Conservation (phyloP, 106 monocot species). For the Apostasia shenzhenica region DNA sequence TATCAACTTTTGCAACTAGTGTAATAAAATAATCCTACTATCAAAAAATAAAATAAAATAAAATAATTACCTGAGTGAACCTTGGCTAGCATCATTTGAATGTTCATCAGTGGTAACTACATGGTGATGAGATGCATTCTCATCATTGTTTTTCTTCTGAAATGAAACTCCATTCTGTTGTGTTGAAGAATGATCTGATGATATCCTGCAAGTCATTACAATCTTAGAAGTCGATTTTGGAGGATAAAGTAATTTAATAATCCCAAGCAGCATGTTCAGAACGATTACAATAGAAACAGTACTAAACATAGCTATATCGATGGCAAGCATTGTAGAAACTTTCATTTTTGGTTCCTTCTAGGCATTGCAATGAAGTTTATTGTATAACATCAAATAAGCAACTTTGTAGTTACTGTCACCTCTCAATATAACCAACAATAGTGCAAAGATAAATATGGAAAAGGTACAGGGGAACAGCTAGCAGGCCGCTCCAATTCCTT, state of each 20-base stretch:
- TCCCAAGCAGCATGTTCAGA: background rate
- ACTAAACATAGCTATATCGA: background rate
- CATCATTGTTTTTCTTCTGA: conserved; percentile 28
- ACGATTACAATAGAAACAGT: background rate
- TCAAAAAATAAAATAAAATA: background rate
- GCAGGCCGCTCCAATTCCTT: background rate
- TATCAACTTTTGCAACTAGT: background rate
- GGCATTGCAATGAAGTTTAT: too few relatives aligned
- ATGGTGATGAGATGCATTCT: conserved; percentile 22
- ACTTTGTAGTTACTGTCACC: too few relatives aligned
- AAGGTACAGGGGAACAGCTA: too few relatives aligned
- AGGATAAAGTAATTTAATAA: too few relatives aligned
- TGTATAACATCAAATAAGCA: too few relatives aligned
- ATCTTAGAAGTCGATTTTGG: background rate
- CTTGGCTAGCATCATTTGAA: conserved; percentile 22
- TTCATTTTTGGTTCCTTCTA: too few relatives aligned
- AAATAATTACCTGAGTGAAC: conserved; percentile 31
- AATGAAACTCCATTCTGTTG: conserved; percentile 38
- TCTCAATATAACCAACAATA: too few relatives aligned
- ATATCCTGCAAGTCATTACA: conserved; percentile 30
- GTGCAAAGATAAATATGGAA: too few relatives aligned
- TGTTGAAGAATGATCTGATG: conserved; percentile 28
- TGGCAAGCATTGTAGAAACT: background rate
- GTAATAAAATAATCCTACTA: background rate
- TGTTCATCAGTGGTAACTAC: conserved; percentile 16